Evolutionary conservation across 2,329 filamentous ascomycete genomes (phyloP).

Genomic region (Plenodomus tracheiphilus): DNA sequence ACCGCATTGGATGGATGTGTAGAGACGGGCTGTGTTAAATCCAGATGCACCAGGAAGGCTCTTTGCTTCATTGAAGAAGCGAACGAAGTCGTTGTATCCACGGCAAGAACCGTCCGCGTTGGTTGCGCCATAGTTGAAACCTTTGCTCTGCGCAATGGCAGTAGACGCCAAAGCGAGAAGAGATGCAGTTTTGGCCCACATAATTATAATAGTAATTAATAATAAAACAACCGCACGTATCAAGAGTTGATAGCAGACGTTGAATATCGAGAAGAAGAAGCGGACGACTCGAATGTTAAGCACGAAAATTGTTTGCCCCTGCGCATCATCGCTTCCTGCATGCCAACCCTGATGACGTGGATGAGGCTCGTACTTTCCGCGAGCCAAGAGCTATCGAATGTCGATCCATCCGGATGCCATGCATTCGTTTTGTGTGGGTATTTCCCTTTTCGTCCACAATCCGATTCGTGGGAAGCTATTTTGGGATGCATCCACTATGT

Average conservation of each 20-base stretch:
- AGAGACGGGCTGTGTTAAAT: slow-evolving; percentile 71
- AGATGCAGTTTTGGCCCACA: slow-evolving; percentile 16
- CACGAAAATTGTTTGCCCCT: slow-evolving; percentile 6
- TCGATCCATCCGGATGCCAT: slow-evolving; percentile 9
- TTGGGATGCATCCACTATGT: not conserved
- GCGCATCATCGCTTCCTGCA: slow-evolving; percentile 14
- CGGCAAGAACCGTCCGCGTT: slow-evolving; percentile 64
- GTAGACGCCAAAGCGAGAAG: slow-evolving; percentile 22
- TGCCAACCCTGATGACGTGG: slow-evolving; percentile 18
- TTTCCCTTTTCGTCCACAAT: not conserved
- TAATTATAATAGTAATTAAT: slow-evolving; percentile 7
- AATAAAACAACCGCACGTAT: slow-evolving; percentile 3
- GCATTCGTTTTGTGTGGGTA: not conserved
- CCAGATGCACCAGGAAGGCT: slow-evolving; percentile 65
- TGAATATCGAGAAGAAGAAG: not conserved
- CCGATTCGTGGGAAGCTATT: not conserved
- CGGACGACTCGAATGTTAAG: not conserved
- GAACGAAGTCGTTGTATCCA: slow-evolving; percentile 66
- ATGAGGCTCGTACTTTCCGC: slow-evolving; percentile 14
- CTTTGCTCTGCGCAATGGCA: slow-evolving; percentile 43
- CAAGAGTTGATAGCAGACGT: not conserved
- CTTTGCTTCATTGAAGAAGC: slow-evolving; percentile 68
- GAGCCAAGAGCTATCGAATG: slow-evolving; percentile 10
- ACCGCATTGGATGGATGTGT: slow-evolving; percentile 71
- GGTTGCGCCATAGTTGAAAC: slow-evolving; percentile 73